phyloP scores from a whole-genome alignment of 2,329 filamentous ascomycete genomes.

The Penicillium italicum region DNA sequence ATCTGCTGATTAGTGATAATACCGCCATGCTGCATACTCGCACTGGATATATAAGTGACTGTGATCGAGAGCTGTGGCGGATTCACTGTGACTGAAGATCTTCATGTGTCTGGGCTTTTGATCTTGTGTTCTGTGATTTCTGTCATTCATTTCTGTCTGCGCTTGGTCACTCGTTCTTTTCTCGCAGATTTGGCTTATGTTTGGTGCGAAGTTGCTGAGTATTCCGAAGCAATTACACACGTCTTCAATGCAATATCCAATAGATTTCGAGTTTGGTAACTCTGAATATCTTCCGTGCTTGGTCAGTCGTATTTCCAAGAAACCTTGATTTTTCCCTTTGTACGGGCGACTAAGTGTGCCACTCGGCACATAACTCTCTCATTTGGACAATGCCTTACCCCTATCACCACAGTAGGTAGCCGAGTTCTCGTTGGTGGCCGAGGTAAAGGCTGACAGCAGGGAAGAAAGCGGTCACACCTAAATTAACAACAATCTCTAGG shows the following conservation, averaged over 20 bases:
- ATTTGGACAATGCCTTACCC: no score
- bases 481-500: no score
- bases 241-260: neutral
- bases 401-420: no score
- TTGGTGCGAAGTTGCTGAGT: neutral
- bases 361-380: no score
- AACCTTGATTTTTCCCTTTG: neutral
- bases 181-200: neutral
- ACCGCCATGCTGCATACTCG: conserved; percentile 28
- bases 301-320: neutral
- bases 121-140: neutral
- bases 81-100: conserved; percentile 26
- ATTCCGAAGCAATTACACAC: neutral
- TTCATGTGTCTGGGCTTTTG: neutral
- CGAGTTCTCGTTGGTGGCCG: no score
- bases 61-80: conserved; percentile 27
- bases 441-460: no score
- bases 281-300: neutral
- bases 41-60: conserved; percentile 25
- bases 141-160: neutral
- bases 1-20: conserved; percentile 55
- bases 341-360: no score
- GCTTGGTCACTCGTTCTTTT: neutral
- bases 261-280: neutral
- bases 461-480: no score